phyloP scores from a whole-genome alignment of 768 basidiomycete species.

The Trametes cinnabarina region DNA sequence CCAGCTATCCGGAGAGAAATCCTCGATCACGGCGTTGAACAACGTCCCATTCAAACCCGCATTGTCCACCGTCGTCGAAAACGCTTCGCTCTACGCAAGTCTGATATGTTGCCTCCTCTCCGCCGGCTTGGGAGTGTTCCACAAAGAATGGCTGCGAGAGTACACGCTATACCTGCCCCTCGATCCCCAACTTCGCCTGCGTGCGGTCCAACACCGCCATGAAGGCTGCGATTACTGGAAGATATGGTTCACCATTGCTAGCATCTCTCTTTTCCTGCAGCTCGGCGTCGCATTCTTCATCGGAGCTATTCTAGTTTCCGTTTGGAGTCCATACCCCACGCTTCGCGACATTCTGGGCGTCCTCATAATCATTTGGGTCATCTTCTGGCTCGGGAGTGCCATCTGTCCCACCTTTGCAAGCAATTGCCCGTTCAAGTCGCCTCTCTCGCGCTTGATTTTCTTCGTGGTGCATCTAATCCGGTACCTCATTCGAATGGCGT shows the following conservation, averaged over 20 bases:
- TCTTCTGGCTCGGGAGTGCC: slow-evolving; percentile 7
- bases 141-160: slow-evolving; percentile 14
- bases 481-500: background rate
- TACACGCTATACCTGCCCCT: slow-evolving; percentile 3
- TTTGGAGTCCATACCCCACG: slow-evolving; percentile 54
- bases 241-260: slow-evolving; percentile 59
- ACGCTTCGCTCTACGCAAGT: slow-evolving; percentile 7
- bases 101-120: slow-evolving; percentile 11
- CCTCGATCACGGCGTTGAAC: background rate
- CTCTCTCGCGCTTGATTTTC: background rate
- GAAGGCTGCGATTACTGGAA: slow-evolving; percentile 31
- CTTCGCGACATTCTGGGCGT: slow-evolving; percentile 37
- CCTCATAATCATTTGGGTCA: background rate
- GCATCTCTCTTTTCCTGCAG: slow-evolving; percentile 60
- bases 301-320: slow-evolving; percentile 50
- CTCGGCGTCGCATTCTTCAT: slow-evolving; percentile 54
- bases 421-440: slow-evolving; percentile 11
- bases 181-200: background rate
- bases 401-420: background rate
- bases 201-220: slow-evolving; percentile 50
- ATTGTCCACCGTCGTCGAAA: background rate
- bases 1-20: background rate
- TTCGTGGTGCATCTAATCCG: background rate
- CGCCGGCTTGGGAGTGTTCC: slow-evolving; percentile 9
- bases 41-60: background rate